Evolutionary conservation across 202 grass and related monocot genomes (phyloP), one percentile per base, ranked within the genome.

Genomic region (Cymbopogon flexuosus): DNA sequence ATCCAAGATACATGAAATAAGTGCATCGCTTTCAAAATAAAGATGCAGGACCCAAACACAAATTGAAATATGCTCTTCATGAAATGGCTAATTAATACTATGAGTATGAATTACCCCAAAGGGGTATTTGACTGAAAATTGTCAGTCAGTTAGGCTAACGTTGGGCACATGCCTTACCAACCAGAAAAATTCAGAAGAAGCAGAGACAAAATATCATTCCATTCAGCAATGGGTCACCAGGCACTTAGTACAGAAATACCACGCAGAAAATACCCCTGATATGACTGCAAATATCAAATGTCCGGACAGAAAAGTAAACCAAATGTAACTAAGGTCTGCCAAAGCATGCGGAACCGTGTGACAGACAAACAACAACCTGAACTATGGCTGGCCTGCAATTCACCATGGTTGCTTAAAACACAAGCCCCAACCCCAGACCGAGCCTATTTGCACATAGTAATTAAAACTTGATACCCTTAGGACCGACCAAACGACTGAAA

Each of bases 1-100:
- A 29, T 34, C n/a, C 30, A 80, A 73, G 33, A 79, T 58, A 2
- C 2, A 69, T 73, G 33, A 23, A 85, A 19, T 65, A 85, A 12
- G 43, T 43, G 31, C 18, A 58, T 33, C 33, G 33, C 18, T 65
- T 43, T 43, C 34, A 42, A 65, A 73, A 79, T 33, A 3, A 0
- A 62, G 23, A 45, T 69, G 21, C 10, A 69, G 2, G 19, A 22
- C 12, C 11, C 66, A 41, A 42, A 22, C n/a, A 68, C 22, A 68
- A 68, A 68, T 68, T 42, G 11, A 73, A 57, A 8, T 22, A 2
- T 42, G 9, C 19, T 77, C 61, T 35, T 66, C 12, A 18, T 24
- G 10, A 35, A 54, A 11, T 34, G n/a, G 3, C 27, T 34, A 33
- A 4, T n/a, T 69, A 18, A 36, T 46, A 47, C 27, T 27, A 27